Percentiles rank a stretch among this genome's conserved stretches.
These are phyloP conservation scores for Paecilomyces fulvus DNA, from an alignment of 2,329 filamentous ascomycete species.

Conservation along the genomic window DNA sequence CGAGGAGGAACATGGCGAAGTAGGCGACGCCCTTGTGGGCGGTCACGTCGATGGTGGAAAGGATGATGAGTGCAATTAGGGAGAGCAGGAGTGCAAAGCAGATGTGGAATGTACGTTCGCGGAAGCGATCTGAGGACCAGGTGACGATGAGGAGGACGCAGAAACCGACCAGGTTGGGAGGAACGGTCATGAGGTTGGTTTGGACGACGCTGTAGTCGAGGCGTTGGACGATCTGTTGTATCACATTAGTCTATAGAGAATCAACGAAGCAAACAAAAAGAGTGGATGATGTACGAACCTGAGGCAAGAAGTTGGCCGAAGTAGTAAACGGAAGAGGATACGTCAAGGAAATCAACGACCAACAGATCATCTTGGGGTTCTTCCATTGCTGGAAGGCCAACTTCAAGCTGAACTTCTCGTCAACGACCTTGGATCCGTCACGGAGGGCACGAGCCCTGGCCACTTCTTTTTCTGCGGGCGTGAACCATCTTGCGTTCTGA, in stretches of 20 bases:
- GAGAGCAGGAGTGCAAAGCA: constrained; percentile 32
- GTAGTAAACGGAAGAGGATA: constrained; percentile 42
- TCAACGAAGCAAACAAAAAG: background rate
- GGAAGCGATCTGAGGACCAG: constrained; percentile 37
- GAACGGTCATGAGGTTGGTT: constrained; percentile 43
- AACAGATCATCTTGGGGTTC: constrained; percentile 35
- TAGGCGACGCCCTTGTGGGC: constrained; percentile 39
- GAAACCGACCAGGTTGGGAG: constrained; percentile 41
- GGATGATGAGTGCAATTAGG: constrained; percentile 37
- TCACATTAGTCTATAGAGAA: background rate
- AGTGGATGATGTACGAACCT: constrained; percentile 13
- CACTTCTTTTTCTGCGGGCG: constrained; percentile 24
- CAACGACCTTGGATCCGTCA: constrained; percentile 36
- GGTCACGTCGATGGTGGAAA: constrained; percentile 36
- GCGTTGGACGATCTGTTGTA: constrained; percentile 30
- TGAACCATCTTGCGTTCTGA: constrained; percentile 32
- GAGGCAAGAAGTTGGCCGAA: constrained; percentile 40
- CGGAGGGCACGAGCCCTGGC: constrained; percentile 38
- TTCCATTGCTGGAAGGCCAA: constrained; percentile 38
- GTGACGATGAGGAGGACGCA: constrained; percentile 38
- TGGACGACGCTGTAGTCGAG: constrained; percentile 38
- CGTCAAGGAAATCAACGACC: constrained; percentile 40
- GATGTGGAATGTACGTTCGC: constrained; percentile 42
- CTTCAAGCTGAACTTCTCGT: constrained; percentile 30
- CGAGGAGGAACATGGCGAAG: constrained; percentile 44